Conservation (phyloP, 352 stramenopile genomes). For the Globisporangium splendens region DNA sequence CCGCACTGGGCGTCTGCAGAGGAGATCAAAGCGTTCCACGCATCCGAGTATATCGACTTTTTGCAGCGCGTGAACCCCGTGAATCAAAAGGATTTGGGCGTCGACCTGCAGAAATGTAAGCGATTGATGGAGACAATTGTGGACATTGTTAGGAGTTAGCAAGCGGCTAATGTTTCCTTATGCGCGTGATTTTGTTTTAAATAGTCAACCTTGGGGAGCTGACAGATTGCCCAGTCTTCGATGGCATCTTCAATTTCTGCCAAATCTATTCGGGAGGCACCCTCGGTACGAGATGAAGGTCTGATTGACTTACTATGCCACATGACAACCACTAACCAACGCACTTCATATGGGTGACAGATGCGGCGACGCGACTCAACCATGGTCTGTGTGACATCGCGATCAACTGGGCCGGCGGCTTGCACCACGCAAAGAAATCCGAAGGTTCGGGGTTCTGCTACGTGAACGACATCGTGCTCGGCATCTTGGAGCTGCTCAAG, state of each 20-base stretch:
- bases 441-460: slow-evolving; percentile 99
- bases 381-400: slow-evolving; percentile 96
- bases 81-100: slow-evolving; percentile 86
- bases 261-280: slow-evolving; percentile 96
- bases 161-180: not conserved
- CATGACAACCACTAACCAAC: not conserved
- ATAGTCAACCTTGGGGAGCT: slow-evolving; percentile 95
- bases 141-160: no score
- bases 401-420: slow-evolving; percentile 98
- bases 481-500: slow-evolving; percentile 98
- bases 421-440: slow-evolving; percentile 99
- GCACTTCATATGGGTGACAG: slow-evolving; percentile 26
- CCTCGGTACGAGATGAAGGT: slow-evolving; percentile 49
- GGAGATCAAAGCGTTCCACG: slow-evolving; percentile 97
- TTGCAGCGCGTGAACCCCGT: slow-evolving; percentile 93
- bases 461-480: slow-evolving; percentile 98
- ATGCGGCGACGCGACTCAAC: slow-evolving; percentile 97
- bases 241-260: slow-evolving; percentile 99
- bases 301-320: no score
- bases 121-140: not conserved
- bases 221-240: slow-evolving; percentile 98
- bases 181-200: not conserved
- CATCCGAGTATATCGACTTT: slow-evolving; percentile 98
- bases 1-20: slow-evolving; percentile 78
- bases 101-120: slow-evolving; percentile 77